These are phyloP conservation scores for Colletotrichum sp. DNA, from an alignment of 2,329 filamentous ascomycete genomes.

Conservation along the genomic window DNA sequence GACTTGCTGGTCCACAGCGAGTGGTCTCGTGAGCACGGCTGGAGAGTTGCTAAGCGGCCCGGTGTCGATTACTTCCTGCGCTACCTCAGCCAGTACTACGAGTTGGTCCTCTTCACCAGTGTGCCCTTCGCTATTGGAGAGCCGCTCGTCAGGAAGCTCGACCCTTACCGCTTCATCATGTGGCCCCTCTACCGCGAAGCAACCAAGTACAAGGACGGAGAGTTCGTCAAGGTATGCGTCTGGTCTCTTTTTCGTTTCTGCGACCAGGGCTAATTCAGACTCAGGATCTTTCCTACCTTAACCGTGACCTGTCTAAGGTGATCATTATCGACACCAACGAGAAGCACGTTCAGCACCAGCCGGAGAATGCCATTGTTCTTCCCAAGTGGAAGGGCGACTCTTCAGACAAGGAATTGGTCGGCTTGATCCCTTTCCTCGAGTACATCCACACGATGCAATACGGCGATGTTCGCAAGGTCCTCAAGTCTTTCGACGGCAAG, in stretches of 20 bases:
- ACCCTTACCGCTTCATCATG: constrained; percentile 93
- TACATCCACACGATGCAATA: constrained; percentile 95
- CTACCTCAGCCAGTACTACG: constrained; percentile 97
- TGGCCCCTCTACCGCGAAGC: constrained; percentile 96
- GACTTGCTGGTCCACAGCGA: constrained; percentile 94
- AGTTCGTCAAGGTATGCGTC: constrained; percentile 84
- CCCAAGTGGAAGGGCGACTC: constrained; percentile 88
- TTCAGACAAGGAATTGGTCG: constrained; percentile 84
- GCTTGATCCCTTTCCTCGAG: constrained; percentile 94
- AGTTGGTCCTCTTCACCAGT: constrained; percentile 93
- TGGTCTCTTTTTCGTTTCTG: not conserved
- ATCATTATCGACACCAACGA: constrained; percentile 91
- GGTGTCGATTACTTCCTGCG: constrained; percentile 97
- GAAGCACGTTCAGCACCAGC: constrained; percentile 83
- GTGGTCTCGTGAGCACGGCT: constrained; percentile 93
- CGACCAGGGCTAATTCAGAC: constrained; percentile 17
- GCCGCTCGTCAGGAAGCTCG: constrained; percentile 88
- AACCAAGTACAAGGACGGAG: constrained; percentile 95
- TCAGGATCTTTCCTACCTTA: constrained; percentile 95
- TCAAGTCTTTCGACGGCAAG: constrained; percentile 88
- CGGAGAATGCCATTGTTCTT: constrained; percentile 94
- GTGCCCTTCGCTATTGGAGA: constrained; percentile 86
- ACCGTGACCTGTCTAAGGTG: constrained; percentile 93
- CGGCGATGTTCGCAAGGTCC: constrained; percentile 81
- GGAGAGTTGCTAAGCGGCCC: constrained; percentile 92